Conservation (phyloP, 495 filamentous ascomycete genomes). For the Aspergillus sclerotioniger region DNA sequence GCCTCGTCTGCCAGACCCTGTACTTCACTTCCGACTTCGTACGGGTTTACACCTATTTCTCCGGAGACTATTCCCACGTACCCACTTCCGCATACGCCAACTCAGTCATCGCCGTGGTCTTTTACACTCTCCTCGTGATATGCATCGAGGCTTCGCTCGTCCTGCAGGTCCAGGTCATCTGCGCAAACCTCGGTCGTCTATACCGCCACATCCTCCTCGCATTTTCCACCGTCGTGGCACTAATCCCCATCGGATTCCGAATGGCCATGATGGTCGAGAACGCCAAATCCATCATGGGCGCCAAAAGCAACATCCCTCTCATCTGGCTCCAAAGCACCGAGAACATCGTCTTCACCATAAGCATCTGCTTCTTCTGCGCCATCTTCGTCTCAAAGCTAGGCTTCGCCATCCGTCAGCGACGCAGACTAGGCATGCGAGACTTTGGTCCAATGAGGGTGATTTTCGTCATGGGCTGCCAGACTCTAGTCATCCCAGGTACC, state of each 20-base stretch:
- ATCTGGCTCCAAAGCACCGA: conserved; percentile 51
- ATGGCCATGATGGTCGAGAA: conserved; percentile 58
- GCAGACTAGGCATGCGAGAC: conserved; percentile 53
- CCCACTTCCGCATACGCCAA: conserved; percentile 43
- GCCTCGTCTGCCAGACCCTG: conserved; percentile 55
- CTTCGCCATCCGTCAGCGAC: conserved; percentile 56
- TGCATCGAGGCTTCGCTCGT: conserved; percentile 65
- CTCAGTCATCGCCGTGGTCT: conserved; percentile 50
- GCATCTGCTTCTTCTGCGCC: conserved; percentile 72
- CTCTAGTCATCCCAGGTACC: conserved; percentile 73
- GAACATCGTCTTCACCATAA: conserved; percentile 57
- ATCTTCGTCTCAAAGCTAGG: conserved; percentile 72
- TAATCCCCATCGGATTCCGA: conserved; percentile 59
- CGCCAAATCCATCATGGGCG: conserved; percentile 45
- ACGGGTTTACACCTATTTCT: conserved; percentile 57
- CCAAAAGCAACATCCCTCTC: conserved; percentile 10
- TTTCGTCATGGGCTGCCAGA: conserved; percentile 73
- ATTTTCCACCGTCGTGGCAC: conserved; percentile 51
- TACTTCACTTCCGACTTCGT: conserved; percentile 60
- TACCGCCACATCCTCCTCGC: conserved; percentile 44
- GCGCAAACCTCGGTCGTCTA: conserved; percentile 42
- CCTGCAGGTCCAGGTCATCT: conserved; percentile 69
- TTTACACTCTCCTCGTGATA: conserved; percentile 57
- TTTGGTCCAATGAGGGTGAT: conserved; percentile 70
- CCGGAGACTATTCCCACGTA: conserved; percentile 56